Base-by-base conservation (phyloP, 805 yeast species). In the Kluyveromyces wickerhamii region DNA sequence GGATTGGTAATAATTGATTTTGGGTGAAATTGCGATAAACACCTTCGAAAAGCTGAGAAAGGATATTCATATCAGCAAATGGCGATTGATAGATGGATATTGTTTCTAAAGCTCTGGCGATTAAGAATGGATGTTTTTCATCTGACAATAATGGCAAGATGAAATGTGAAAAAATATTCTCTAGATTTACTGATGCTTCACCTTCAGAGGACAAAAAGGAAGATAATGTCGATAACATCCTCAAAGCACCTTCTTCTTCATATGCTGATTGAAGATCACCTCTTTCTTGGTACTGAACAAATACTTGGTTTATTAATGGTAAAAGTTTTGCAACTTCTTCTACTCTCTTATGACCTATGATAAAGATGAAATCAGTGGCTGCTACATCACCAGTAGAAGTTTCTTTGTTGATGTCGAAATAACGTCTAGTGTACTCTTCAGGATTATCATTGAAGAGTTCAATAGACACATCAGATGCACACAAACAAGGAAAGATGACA, bases 381-480 rank as follows among this genome's bases (percentile, higher is more conserved):
- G 95, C 94, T 38, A 72, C 71, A 52, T 85, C 94, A 0, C 94
- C 83, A 4, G 87, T 72, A 12, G 65, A 59, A 8, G 67, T 59
- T 41, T 83, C 95, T 46, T 77, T 71, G 41, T 69, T 65, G 39
- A 74, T 63, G 52, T 79, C 86, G 47, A 85, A 75, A 40, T 69
- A 72, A 42, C 78, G 69, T 62, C 88, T 77, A 23, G 86, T 74
- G 52, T 83, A 87, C 53, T 86, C 95, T 34, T 72, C 80, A 2
- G 92, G 92, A 45, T 86, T 94, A 32, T 71, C 77, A 38, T 83
- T 86, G 57, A 80, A 85, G 17, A 75, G 57, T 49, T 83, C 92
- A 37, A 84, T 63, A 29, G 74, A 73, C 26, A 72, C 74, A 24
- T 71, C 73, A 7, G 70, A 63, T 3, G 92, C 82, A 47, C 89